phyloP scores from a whole-genome alignment of 2,329 filamentous ascomycete species.

The Dendrostoma leiphaemia region DNA sequence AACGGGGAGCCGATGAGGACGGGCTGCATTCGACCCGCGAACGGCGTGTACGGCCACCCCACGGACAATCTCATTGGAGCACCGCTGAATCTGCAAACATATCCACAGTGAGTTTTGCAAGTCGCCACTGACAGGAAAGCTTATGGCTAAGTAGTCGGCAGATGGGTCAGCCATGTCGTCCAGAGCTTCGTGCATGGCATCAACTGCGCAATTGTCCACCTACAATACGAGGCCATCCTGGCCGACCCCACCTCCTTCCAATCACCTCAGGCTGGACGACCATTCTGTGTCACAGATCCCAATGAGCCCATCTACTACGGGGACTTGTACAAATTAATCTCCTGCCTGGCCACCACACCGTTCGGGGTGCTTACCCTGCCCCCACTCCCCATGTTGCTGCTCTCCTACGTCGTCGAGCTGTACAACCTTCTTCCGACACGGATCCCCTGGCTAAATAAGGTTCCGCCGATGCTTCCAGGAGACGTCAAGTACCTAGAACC shows the following conservation, averaged over 20 bases:
- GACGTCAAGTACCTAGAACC: constrained; percentile 37
- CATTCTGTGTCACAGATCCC: constrained; percentile 40
- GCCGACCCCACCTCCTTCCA: constrained; percentile 23
- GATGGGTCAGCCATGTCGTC: constrained; percentile 37
- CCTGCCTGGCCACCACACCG: constrained; percentile 32
- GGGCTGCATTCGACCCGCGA: constrained; percentile 50
- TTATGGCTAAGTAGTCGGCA: constrained; percentile 20
- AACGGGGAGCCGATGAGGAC: constrained; percentile 41
- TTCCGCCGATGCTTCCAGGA: constrained; percentile 32
- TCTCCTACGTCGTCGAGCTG: constrained; percentile 35
- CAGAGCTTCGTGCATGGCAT: constrained; percentile 40
- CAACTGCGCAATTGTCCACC: constrained; percentile 40
- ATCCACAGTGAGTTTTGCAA: constrained; percentile 45
- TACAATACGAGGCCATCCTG: constrained; percentile 40
- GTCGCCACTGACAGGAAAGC: too few relatives aligned
- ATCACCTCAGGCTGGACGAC: constrained; percentile 33
- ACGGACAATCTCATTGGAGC: constrained; percentile 44
- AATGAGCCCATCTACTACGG: constrained; percentile 38
- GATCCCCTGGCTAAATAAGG: constrained; percentile 25
- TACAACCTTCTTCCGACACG: constrained; percentile 32
- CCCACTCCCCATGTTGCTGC: constrained; percentile 33
- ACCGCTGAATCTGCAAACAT: constrained; percentile 35
- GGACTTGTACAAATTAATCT: constrained; percentile 35
- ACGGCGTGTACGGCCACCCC: constrained; percentile 51
- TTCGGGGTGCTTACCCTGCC: constrained; percentile 31